Evolutionary conservation across 2,329 filamentous ascomycete species (phyloP), one percentile per base, ranked within the genome.

Genomic region (Fusarium pseudograminearum): DNA sequence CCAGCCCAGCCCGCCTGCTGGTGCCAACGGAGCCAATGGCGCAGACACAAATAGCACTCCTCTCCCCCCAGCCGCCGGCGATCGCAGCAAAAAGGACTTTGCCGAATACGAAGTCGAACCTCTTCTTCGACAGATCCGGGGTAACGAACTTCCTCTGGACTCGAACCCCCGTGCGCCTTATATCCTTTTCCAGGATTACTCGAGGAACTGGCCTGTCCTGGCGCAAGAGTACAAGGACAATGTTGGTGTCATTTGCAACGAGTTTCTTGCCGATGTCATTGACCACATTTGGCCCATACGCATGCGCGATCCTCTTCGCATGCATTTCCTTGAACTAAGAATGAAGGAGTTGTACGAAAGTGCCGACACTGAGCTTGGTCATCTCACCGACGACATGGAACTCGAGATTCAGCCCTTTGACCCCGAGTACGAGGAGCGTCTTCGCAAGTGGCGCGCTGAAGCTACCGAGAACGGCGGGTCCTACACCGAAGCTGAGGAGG

Each of bases 201-300:
- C 83, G 4, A 81, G 83, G 61, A 83, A 84, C 73, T 86, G 84
- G 84, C 83, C 84, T 5, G 78, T 79, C n/a, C 77, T 86, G 15
- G 84, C 84, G 0, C 83, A 83, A 55, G 84, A 86, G 72, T 85
- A 85, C 78, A 86, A 85, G 77, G 84, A 86, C 65, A 86, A 86
- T 48, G 79, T 86, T 1, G 81, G 82, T 18, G 84, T 86, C 22
- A 85, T 86, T 33, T 86, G 84, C 77, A 84, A 85, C 73, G 84
- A 86, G 76, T 86, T 86, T 40, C 79, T 86, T 5, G 80, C 80
- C 26, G 84, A 86, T 69, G 81, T 86, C 20, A 83, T 86, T 47
- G 81, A 84, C 63, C 81, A 85, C 48, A 79, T 81, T 38, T 86
- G 83, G 83, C 84, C 84, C 0, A 76, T 79, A 64, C 81, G 84